Percentiles rank a stretch among this genome's conserved stretches.
Conservation (phyloP, 2,329 filamentous ascomycete genomes). For the Acrocalymma vagum region DNA sequence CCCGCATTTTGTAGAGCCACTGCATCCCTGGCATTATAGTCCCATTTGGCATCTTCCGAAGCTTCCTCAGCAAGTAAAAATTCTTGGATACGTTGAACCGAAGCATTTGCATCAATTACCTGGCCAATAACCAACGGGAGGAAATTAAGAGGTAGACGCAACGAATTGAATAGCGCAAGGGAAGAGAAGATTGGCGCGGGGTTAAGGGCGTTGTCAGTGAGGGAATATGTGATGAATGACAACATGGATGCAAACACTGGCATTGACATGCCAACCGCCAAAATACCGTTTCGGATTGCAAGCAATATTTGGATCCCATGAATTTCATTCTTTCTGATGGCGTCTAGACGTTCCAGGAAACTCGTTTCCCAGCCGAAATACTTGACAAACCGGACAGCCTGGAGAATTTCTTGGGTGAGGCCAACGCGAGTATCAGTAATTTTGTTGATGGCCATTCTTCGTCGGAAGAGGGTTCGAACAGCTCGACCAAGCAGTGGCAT, state of each 20-base stretch:
- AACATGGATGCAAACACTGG: slow-evolving; percentile 96
- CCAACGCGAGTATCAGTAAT: slow-evolving; percentile 92
- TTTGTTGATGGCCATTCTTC: slow-evolving; percentile 85
- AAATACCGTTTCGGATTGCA: slow-evolving; percentile 84
- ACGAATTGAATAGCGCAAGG: slow-evolving; percentile 88
- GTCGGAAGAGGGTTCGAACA: slow-evolving; percentile 77
- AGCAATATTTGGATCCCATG: slow-evolving; percentile 83
- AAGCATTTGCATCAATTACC: slow-evolving; percentile 87
- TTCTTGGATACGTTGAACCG: slow-evolving; percentile 84
- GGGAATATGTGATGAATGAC: slow-evolving; percentile 81
- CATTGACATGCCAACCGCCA: slow-evolving; percentile 83
- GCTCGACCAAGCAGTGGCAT: slow-evolving; percentile 80
- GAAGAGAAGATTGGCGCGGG: slow-evolving; percentile 91
- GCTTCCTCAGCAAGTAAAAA: slow-evolving; percentile 88
- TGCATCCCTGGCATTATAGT: slow-evolving; percentile 61
- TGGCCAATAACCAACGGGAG: slow-evolving; percentile 89
- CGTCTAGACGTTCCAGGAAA: slow-evolving; percentile 78
- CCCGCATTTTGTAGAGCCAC: slow-evolving; percentile 75
- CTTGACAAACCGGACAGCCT: slow-evolving; percentile 93
- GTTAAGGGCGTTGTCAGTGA: slow-evolving; percentile 71
- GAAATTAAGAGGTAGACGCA: slow-evolving; percentile 89
- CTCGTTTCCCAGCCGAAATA: slow-evolving; percentile 95
- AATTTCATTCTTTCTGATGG: slow-evolving; percentile 80
- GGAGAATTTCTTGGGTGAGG: slow-evolving; percentile 89
- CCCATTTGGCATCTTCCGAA: slow-evolving; percentile 72